These are phyloP conservation scores for Acacia confusa DNA, from an alignment of 306 rosid species.

Conservation along the genomic window DNA sequence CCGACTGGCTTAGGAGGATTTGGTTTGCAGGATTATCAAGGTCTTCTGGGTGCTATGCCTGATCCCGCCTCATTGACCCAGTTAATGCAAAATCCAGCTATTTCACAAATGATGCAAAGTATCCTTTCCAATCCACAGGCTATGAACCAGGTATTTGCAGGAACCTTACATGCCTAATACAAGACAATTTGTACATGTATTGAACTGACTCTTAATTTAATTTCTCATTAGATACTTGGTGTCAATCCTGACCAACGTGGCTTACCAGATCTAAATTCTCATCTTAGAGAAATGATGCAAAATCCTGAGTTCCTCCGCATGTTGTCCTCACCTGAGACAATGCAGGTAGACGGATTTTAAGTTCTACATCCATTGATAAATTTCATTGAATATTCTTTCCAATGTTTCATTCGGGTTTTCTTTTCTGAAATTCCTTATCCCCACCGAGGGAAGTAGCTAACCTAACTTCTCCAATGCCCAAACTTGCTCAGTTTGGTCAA, in stretches of 20 bases:
- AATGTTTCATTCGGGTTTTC: too few species aligned
- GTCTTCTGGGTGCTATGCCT: slow-evolving; percentile 60
- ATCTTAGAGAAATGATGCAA: slow-evolving; percentile 80
- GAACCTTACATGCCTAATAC: not conserved
- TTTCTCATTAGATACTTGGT: slow-evolving; percentile 56
- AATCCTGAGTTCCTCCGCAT: slow-evolving; percentile 78
- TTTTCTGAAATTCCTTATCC: too few species aligned
- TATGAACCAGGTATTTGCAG: slow-evolving; percentile 66
- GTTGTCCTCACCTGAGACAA: slow-evolving; percentile 80
- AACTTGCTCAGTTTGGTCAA: not conserved
- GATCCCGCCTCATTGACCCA: slow-evolving; percentile 64
- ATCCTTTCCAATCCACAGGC: slow-evolving; percentile 75
- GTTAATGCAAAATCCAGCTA: slow-evolving; percentile 81
- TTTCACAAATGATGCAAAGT: slow-evolving; percentile 88
- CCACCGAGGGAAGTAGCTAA: too few species aligned
- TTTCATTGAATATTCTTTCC: slow-evolving; percentile 5
- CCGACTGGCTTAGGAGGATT: slow-evolving; percentile 63
- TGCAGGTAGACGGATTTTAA: slow-evolving; percentile 62
- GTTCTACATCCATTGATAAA: slow-evolving; percentile 23
- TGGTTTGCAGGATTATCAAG: slow-evolving; percentile 67
- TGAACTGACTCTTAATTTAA: slow-evolving; percentile 27
- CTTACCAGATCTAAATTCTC: slow-evolving; percentile 69
- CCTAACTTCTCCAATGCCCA: slow-evolving; percentile 23
- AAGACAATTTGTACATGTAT: slow-evolving; percentile 24
- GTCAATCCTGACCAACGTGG: slow-evolving; percentile 64